Base-by-base conservation (phyloP, 495 filamentous ascomycete species). In the Penicillium roqueforti region DNA sequence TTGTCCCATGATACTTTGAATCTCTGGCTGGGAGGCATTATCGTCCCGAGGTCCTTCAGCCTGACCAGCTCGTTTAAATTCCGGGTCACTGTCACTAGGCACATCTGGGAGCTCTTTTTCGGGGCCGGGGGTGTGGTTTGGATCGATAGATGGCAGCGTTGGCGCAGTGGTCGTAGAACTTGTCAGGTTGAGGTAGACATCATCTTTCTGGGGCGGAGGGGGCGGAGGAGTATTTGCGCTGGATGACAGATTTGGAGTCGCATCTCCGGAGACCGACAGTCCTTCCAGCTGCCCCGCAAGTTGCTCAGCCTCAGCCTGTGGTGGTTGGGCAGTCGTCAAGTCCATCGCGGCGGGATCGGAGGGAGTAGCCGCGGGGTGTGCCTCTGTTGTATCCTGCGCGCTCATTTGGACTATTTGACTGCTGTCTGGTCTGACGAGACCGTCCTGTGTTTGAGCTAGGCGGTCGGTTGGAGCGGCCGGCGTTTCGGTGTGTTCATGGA, bases 1-100 rank as follows among this genome's bases (percentile, higher is more conserved):
- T 61, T 84, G 80, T 38, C 91, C 91, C 86, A 98, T 96, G 56
- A 98, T 97, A 62, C 80, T 95, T 69, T 97, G 89, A 45, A 98
- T 97, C 66, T 97, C 93, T 1, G 86, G 84, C 48, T 84, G 84
- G 4, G 89, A 90, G 25, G 80, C 82, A 53, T 53, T 65, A n/a
- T 80, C 81, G 46, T 87, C 83, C 29, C 77, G 76, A 47, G 82
- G 75, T 55, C 80, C 78, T 55, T 80, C 76, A 48, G 79, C 32
- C 40, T 53, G 45, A 63, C 48, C 47, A 70, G 75, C 51, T 67
- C 71, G 63, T 70, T 80, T 54, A 74, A 77, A 56, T 77, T 82
- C 63, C 72, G 79, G 16, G 19, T 65, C 60, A 34, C 74, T 80
- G 23, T 74, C 74, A 68, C 78, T 72, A 18, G 83, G 86, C 32